Evolutionary conservation across 1,139 yeast genomes (phyloP).

Genomic region (Debaryomyces psychrophilus): DNA sequence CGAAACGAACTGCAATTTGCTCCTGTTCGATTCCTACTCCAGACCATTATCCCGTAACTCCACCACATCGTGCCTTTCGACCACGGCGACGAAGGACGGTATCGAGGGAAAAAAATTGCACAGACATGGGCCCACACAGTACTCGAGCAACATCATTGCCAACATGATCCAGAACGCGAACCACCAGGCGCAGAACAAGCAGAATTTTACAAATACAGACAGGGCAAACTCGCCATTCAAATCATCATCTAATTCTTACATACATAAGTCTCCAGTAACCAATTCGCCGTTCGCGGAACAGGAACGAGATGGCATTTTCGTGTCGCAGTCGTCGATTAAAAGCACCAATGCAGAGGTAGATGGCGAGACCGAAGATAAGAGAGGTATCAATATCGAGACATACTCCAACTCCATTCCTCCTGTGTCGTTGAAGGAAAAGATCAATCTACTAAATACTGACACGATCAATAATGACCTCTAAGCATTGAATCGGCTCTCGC

Average conservation of each 20-base stretch:
- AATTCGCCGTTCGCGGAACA: conserved; percentile 1
- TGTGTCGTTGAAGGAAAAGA: conserved; percentile 35
- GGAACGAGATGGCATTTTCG: conserved; percentile 3
- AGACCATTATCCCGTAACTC: conserved; percentile 66
- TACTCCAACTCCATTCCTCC: conserved; percentile 22
- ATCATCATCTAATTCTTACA: not conserved
- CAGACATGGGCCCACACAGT: conserved; percentile 44
- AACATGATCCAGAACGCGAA: conserved; percentile 31
- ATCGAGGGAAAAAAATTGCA: conserved; percentile 64
- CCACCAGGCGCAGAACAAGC: not conserved
- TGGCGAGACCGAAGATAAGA: conserved; percentile 27
- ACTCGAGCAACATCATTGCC: conserved; percentile 37
- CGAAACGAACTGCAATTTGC: not conserved
- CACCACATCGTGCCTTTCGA: conserved; percentile 65
- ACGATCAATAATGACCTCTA: not conserved
- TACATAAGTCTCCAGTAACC: not conserved
- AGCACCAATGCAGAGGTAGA: conserved; percentile 39
- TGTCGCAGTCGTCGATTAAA: conserved; percentile 27
- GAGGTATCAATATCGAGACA: conserved; percentile 11
- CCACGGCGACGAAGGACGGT: conserved; percentile 75
- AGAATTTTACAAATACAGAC: not conserved
- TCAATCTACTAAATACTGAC: conserved; percentile 27
- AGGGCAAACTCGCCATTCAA: not conserved
- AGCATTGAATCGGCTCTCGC: too few species aligned
- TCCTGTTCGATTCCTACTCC: conserved; percentile 29